Base-by-base conservation (phyloP, 1,139 yeast genomes). In the Meyerozyma carpophila region DNA sequence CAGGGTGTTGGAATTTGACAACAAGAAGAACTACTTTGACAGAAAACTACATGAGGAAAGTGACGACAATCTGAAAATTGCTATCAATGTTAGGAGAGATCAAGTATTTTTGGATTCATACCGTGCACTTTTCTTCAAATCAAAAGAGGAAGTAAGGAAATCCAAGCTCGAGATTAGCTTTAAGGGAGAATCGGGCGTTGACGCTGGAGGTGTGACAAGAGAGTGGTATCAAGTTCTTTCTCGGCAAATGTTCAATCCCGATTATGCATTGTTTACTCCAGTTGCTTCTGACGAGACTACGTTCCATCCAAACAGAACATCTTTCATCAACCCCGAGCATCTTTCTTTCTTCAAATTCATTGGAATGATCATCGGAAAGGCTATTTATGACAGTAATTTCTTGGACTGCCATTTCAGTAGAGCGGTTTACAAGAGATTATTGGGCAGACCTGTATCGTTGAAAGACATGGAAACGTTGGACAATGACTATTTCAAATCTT, bases 221-320 rank as follows among this genome's bases (percentile, higher is more conserved):
- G 99, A 94, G 62, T 94, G 98, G 98, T 91, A 84, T 58, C 98
- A 90, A 60, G 96, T 91, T 8, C 67, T 94, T 45, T 84, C 97
- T 0, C 74, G 97, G 49, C 98, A 93, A 63, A 91, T 94, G 88
- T 90, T 93, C 66, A 91, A 93, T 59, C 96, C 98, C 0, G 96
- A 90, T 57, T 91, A 91, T 67, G 98, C 97, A 0, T 68, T 94
- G 47, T 94, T 93, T 59, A 75, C 87, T 0, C 97, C 98, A 0
- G 96, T 90, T 42, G 89, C 95, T 0, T 80, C 95, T 2, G 98
- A 93, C 59, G 84, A 84, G 48, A 89, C 96, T 0, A 90, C 98
- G 0, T 93, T 90, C 75, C 98, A 93, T 62, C 98, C 98, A 5
- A 93, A 93, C 61, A 70, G 97, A 51, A 85, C 95, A 0, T 90